These are phyloP conservation scores for Piper longum DNA, from an alignment of 164 flowering plant genomes.

Conservation along the genomic window DNA sequence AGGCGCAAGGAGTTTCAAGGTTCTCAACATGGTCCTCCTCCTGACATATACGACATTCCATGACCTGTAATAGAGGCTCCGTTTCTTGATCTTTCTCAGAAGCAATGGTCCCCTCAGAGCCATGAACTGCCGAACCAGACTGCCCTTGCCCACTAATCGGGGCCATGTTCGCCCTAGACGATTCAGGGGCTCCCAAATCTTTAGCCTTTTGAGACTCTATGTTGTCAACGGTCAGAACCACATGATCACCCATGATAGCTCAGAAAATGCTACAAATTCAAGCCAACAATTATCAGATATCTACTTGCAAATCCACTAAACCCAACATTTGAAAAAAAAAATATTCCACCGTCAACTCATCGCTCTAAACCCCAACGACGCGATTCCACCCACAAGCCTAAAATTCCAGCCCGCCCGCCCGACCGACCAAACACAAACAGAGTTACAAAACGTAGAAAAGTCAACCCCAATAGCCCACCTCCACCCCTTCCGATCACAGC, in stretches of 20 bases:
- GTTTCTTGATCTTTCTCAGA: slow-evolving; percentile 34
- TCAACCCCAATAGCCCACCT: no score
- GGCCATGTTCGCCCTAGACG: slow-evolving; percentile 22
- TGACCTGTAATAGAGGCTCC: slow-evolving; percentile 33
- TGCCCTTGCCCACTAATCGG: slow-evolving; percentile 6
- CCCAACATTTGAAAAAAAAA: no score
- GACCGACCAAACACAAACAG: no score
- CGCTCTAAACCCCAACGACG: no score
- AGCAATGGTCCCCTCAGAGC: slow-evolving; percentile 9
- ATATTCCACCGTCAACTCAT: no score
- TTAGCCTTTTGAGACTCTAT: slow-evolving; percentile 16
- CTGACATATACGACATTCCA: slow-evolving; percentile 71
- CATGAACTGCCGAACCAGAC: slow-evolving; percentile 14
- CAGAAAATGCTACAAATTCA: neutral
- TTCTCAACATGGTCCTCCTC: slow-evolving; percentile 48
- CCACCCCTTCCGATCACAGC: no score
- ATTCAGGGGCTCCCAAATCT: slow-evolving; percentile 10
- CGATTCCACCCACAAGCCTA: no score
- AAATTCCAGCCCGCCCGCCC: no score
- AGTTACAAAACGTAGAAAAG: no score
- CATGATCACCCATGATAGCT: slow-evolving; percentile 38
- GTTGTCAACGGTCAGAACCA: slow-evolving; percentile 40
- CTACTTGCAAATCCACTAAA: no score
- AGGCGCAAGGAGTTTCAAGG: slow-evolving; percentile 55
- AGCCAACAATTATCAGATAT: no score